Evolutionary conservation across 148 eudicot species (phyloP).

Genomic region (Mesembryanthemum crystallinum): DNA sequence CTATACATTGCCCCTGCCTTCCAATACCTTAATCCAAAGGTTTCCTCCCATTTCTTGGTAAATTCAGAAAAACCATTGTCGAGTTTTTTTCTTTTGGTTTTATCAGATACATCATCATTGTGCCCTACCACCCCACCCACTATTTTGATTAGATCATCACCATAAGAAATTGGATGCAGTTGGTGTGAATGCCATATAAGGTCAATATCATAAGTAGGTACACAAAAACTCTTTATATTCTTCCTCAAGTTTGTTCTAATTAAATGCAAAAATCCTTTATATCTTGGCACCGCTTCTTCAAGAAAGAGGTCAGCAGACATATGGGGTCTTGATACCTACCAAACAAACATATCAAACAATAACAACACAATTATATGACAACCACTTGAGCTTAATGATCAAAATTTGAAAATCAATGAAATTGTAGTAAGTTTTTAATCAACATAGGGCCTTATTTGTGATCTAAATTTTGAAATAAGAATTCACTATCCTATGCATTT

Average conservation of each 20-base stretch:
- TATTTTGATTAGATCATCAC: constrained; percentile 51
- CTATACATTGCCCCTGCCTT: constrained; percentile 94
- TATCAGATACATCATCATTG: constrained; percentile 91
- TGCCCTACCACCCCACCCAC: constrained; percentile 84
- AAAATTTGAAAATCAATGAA: no score
- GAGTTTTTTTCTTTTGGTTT: constrained; percentile 84
- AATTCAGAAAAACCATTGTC: constrained; percentile 82
- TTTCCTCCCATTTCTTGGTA: constrained; percentile 72
- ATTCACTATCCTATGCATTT: no score
- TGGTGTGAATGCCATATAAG: constrained; percentile 99
- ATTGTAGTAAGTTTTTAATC: no score
- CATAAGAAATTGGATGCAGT: constrained; percentile 62
- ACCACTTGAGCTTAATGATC: no score
- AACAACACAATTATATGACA: no score
- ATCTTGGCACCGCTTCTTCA: constrained; percentile 82
- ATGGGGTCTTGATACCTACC: constrained; percentile 74
- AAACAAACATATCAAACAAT: background rate
- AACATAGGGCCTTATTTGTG: no score
- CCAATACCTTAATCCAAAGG: constrained; percentile 84
- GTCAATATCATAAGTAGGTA: constrained; percentile 94
- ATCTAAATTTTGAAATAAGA: no score
- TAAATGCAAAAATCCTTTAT: constrained; percentile 85
- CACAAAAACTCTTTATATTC: constrained; percentile 54
- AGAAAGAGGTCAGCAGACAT: constrained; percentile 64
- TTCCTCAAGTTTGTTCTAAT: constrained; percentile 73